phyloP scores from a whole-genome alignment of 1,139 yeast species.

The Hemisphaericaspora subhashii region DNA sequence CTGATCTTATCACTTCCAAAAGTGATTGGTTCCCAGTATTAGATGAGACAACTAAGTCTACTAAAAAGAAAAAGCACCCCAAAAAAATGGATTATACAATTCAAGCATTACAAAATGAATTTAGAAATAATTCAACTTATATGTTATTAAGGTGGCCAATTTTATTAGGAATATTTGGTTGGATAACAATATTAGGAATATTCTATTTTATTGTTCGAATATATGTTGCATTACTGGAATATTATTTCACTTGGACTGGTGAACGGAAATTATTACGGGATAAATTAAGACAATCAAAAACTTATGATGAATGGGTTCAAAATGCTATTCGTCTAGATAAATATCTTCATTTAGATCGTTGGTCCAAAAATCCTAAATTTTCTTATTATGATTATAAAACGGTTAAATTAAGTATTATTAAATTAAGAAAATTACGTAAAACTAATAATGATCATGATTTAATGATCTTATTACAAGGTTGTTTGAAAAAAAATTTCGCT shows the following conservation, averaged over 20 bases:
- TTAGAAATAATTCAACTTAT: conserved; percentile 50
- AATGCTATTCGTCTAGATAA: conserved; percentile 61
- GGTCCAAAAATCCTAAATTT: conserved; percentile 64
- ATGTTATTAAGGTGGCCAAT: conserved; percentile 66
- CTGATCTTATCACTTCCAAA: conserved; percentile 51
- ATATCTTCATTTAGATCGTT: conserved; percentile 56
- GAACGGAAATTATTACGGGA: conserved; percentile 51
- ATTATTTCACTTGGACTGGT: conserved; percentile 60
- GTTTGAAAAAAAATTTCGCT: conserved; percentile 72
- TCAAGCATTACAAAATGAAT: conserved; percentile 36
- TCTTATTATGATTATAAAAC: conserved; percentile 71
- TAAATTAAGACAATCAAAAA: conserved; percentile 46
- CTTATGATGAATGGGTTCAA: conserved; percentile 62
- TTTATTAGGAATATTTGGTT: conserved; percentile 47
- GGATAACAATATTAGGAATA: conserved; percentile 53
- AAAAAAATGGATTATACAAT: conserved; percentile 14
- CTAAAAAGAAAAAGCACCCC: conserved; percentile 5
- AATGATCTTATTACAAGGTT: conserved; percentile 59
- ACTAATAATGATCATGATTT: conserved; percentile 44
- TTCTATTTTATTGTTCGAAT: conserved; percentile 55
- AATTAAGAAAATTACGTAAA: conserved; percentile 38
- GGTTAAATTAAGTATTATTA: conserved; percentile 48
- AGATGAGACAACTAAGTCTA: conserved; percentile 10
- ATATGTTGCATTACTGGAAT: conserved; percentile 66
- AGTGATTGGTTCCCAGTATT: conserved; percentile 71